Evolutionary conservation across 768 basidiomycete species (phyloP).

Genomic region (Crucibulum laeve): DNA sequence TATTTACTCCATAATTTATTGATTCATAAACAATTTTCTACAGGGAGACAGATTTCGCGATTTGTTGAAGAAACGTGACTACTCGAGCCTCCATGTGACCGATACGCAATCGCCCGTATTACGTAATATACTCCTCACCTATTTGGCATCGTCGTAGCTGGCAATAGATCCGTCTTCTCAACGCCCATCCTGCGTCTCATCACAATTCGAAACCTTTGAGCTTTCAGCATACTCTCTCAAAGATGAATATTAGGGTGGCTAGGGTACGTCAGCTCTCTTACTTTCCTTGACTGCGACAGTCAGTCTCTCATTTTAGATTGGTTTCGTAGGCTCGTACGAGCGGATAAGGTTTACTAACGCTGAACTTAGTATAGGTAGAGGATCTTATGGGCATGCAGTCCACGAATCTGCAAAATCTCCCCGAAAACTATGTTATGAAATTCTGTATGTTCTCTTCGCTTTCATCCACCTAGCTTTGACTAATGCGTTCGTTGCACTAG

Average conservation of each 20-base stretch:
- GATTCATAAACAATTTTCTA: too few relatives aligned
- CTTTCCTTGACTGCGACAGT: conserved; percentile 5
- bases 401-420: conserved; percentile 88
- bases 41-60: too few relatives aligned
- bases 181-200: neutral
- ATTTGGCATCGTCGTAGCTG: too few relatives aligned
- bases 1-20: too few relatives aligned
- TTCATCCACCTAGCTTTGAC: neutral
- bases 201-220: neutral
- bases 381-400: conserved; percentile 93
- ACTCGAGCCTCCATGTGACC: too few relatives aligned
- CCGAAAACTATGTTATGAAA: conserved; percentile 86
- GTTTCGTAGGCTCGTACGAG: conserved; percentile 4
- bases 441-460: conserved; percentile 47
- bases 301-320: conserved; percentile 13
- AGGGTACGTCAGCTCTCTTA: conserved; percentile 25
- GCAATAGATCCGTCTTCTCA: neutral
- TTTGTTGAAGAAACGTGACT: too few relatives aligned
- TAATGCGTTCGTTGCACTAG: conserved; percentile 29
- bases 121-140: too few relatives aligned
- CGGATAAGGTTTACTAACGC: conserved; percentile 8
- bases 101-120: too few relatives aligned
- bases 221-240: neutral
- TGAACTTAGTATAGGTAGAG: conserved; percentile 54
- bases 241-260: conserved; percentile 50